These are phyloP conservation scores for apple (Malus domestica) DNA, from an alignment of 306 rosid species.

Conservation along the genomic window ASM211411v1 NC_041804.1:5682501-5683000, in stretches of 20 bases:
- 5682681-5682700: constrained; percentile 48
- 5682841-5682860: constrained; percentile 83
- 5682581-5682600: constrained; percentile 60
- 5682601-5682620: constrained; percentile 96
- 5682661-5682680: constrained; percentile 81
- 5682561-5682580: constrained; percentile 70
- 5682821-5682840: constrained; percentile 69
- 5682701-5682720: constrained; percentile 34
- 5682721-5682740: constrained; percentile 75
- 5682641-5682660: constrained; percentile 52
- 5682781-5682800: constrained; percentile 87
- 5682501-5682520: constrained; percentile 62
- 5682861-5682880: constrained; percentile 72
- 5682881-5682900: constrained; percentile 26
- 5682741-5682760: constrained; percentile 89
- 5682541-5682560: constrained; percentile 80
- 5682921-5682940: constrained; percentile 73
- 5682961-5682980: constrained; percentile 70
- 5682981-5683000: constrained; percentile 90
- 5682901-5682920: constrained; percentile 65
- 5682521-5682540: constrained; percentile 57
- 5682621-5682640: constrained; percentile 86
- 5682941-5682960: constrained; percentile 87
- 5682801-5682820: constrained; percentile 90
- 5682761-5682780: constrained; percentile 71